Evolutionary conservation across 2,329 filamentous ascomycete genomes (phyloP), one percentile per base, ranked within the genome.

Genomic region (Ceratocystis papillata): DNA sequence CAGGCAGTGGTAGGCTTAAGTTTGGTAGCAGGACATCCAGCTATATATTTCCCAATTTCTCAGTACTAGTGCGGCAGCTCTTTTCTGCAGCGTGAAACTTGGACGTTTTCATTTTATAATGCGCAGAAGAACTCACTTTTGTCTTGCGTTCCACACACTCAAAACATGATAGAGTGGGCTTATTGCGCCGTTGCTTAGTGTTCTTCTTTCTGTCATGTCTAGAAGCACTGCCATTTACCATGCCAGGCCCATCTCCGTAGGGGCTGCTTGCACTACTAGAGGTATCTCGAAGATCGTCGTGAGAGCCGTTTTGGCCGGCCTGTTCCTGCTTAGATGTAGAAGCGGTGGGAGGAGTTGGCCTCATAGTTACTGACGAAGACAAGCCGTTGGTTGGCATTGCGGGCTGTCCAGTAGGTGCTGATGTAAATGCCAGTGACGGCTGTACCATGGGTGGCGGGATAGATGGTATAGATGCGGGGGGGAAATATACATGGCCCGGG

Each of bases 121-220:
- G 28, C 10, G 7, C 17, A n/a, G 17, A 2, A 33, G 37, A 65
- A 75, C 81, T 70, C 73, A 87, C 87, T 80, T 90, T 92, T 28
- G 88, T 92, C 77, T 92, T 92, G 70, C 88, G 80, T 76, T 90
- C 87, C 25, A 92, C 89, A 72, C 89, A 93, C 73, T 90, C 87
- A 69, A 86, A 82, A 72, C 89, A 92, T 62, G 87, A 90, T 69
- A 92, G 73, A 0, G 88, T 92, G 2, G 89, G 89, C 74, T 93
- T 93, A 76, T 93, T 93, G 61, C 89, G 83, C 77, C 88, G 91
- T 77, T 92, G 88, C 76, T 88, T 90, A 78, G 88, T 89, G 74
- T 77, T 81, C 10, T 63, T 63, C 25, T 65, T 66, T 25, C 63
- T 48, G 7, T 65, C 50, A 8, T 68, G 63, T 3, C 57, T 22